Evolutionary conservation across 257 asterid genomes (phyloP).

Genomic region (Ilex aquifolium): DNA sequence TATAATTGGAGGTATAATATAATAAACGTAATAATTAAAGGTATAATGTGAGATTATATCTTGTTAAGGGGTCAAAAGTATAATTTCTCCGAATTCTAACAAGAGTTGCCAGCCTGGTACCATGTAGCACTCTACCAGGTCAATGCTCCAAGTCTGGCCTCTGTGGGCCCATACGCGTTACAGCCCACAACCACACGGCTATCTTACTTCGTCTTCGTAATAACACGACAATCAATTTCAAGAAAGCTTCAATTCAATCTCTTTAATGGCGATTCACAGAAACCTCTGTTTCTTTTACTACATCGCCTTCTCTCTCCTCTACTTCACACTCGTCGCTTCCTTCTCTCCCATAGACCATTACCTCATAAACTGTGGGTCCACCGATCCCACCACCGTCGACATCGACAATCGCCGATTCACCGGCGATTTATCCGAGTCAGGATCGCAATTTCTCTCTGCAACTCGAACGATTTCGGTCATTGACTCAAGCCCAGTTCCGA

Average conservation of each 20-base stretch:
- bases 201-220: no score
- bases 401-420: conserved; percentile 54
- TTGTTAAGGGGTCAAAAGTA: no score
- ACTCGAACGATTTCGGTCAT: conserved; percentile 27
- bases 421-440: conserved; percentile 34
- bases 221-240: not conserved
- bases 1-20: no score
- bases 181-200: no score
- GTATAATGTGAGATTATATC: no score
- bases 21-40: no score
- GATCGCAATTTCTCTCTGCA: conserved; percentile 27
- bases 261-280: conserved; percentile 31
- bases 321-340: conserved; percentile 23
- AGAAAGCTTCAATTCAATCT: not conserved
- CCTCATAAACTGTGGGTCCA: conserved; percentile 72
- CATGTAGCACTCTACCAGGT: no score
- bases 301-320: conserved; percentile 23
- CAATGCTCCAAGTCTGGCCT: no score
- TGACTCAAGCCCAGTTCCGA: conserved; percentile 16
- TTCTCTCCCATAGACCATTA: conserved; percentile 60
- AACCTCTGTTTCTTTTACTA: conserved; percentile 15
- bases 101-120: no score
- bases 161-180: no score
- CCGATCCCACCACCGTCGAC: conserved; percentile 34
- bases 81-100: no score